Percentiles rank a stretch among this genome's conserved stretches.
These are phyloP conservation scores for Lipomyces sp. DNA, from an alignment of 805 yeast genomes.

Conservation along the genomic window DNA sequence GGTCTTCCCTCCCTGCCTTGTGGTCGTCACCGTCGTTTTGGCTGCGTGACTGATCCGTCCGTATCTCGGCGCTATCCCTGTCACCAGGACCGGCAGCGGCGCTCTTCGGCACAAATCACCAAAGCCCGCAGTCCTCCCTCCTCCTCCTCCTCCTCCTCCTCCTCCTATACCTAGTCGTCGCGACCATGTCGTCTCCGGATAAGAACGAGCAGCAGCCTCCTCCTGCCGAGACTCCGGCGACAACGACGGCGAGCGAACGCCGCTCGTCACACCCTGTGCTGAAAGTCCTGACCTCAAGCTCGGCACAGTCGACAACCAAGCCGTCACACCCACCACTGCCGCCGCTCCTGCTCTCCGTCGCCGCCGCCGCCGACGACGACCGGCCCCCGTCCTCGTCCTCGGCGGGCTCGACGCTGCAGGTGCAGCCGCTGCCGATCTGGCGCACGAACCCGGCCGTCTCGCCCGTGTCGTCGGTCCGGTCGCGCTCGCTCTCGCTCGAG, in stretches of 20 bases:
- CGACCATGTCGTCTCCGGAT: too few species aligned
- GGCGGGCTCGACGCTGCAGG: neutral
- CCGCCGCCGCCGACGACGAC: constrained; percentile 1
- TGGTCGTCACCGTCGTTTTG: too few species aligned
- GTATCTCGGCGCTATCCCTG: neutral
- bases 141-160: too few species aligned
- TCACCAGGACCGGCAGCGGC: too few species aligned
- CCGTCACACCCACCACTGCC: too few species aligned
- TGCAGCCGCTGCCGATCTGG: neutral
- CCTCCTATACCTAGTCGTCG: too few species aligned
- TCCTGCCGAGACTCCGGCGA: too few species aligned
- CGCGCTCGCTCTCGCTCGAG: constrained; percentile 25
- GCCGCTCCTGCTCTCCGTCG: neutral
- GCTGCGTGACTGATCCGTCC: neutral
- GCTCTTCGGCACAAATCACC: too few species aligned
- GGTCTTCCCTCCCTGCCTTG: too few species aligned
- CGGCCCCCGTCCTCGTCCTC: neutral
- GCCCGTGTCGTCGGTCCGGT: constrained; percentile 3
- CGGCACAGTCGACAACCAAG: neutral
- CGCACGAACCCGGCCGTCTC: constrained; percentile 3
- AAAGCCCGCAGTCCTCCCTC: too few species aligned
- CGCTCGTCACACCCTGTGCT: constrained; percentile 8
- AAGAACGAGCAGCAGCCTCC: too few species aligned
- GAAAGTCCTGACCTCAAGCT: constrained; percentile 2
- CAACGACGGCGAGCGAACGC: neutral